A percentile compares a stretch with the other conserved stretches of the same genome.
phyloP scores from a whole-genome alignment of 805 yeast species.

The Hyphopichia homilentoma region DNA sequence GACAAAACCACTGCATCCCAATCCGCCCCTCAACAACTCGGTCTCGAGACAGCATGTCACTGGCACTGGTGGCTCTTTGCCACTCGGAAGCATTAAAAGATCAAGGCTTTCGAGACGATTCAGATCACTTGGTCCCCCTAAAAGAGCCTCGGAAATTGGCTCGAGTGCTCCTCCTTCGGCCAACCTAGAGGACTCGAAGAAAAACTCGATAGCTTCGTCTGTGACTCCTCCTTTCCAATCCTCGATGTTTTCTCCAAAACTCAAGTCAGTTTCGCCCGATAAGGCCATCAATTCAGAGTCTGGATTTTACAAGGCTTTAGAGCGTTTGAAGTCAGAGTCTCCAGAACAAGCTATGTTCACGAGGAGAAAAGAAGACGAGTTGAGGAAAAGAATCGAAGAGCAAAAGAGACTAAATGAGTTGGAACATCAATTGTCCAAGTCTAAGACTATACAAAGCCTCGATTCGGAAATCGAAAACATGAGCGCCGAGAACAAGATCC shows the following conservation, averaged over 20 bases:
- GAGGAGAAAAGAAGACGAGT: conserved; percentile 18
- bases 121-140: conserved; percentile 47
- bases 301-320: conserved; percentile 13
- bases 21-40: no score
- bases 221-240: conserved; percentile 7
- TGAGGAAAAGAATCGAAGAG: conserved; percentile 22
- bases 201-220: conserved; percentile 1
- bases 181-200: background rate
- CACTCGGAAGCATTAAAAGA: conserved; percentile 23
- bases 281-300: conserved; percentile 8
- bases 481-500: no score
- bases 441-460: background rate
- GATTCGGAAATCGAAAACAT: no score
- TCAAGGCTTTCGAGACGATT: conserved; percentile 35
- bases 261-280: conserved; percentile 2
- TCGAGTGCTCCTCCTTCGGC: no score
- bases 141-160: conserved; percentile 29
- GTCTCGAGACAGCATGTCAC: conserved; percentile 1
- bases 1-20: conserved; percentile 8
- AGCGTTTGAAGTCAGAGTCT: conserved; percentile 8
- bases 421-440: conserved; percentile 5
- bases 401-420: conserved; percentile 17
- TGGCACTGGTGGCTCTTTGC: conserved; percentile 2
- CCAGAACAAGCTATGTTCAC: conserved; percentile 8
- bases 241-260: conserved; percentile 2